These are phyloP conservation scores for Nakazawaea wyomingensis DNA, from an alignment of 805 yeast genomes.

Conservation along the genomic window DNA sequence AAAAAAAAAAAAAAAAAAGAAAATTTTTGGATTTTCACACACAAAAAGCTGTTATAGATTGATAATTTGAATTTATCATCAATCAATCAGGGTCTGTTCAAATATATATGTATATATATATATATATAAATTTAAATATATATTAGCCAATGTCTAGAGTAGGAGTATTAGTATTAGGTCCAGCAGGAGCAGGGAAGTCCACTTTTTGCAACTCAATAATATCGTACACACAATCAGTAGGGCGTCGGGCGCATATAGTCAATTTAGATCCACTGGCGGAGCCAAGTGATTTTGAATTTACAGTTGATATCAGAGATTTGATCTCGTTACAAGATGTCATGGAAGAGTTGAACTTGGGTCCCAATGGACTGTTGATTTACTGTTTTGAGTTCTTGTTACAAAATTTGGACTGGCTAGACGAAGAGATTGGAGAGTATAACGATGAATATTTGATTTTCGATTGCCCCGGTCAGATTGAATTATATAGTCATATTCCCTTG, in stretches of 20 bases:
- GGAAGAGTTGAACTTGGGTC: constrained; percentile 92
- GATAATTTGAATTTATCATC: too few species aligned
- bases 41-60: too few species aligned
- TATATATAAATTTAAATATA: background rate
- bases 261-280: constrained; percentile 98
- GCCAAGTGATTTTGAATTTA: constrained; percentile 84
- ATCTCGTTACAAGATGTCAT: constrained; percentile 89
- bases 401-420: constrained; percentile 95
- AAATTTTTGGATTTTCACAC: too few species aligned
- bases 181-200: constrained; percentile 96
- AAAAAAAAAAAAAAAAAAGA: background rate
- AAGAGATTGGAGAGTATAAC: constrained; percentile 91
- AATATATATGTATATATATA: background rate
- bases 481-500: constrained; percentile 91
- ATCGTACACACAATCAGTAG: constrained; percentile 81
- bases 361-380: constrained; percentile 89
- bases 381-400: constrained; percentile 89
- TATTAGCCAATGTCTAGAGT: constrained; percentile 75
- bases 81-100: background rate
- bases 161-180: constrained; percentile 91
- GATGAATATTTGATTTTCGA: constrained; percentile 94
- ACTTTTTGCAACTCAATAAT: constrained; percentile 89
- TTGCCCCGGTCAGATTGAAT: constrained; percentile 96
- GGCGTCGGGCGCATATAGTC: constrained; percentile 91
- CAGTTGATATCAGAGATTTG: constrained; percentile 86